A percentile compares a stretch with the other conserved stretches of the same genome.
These are phyloP conservation scores for Collybiopsis confluens DNA, from an alignment of 768 basidiomycete genomes.

Conservation along the genomic window DNA sequence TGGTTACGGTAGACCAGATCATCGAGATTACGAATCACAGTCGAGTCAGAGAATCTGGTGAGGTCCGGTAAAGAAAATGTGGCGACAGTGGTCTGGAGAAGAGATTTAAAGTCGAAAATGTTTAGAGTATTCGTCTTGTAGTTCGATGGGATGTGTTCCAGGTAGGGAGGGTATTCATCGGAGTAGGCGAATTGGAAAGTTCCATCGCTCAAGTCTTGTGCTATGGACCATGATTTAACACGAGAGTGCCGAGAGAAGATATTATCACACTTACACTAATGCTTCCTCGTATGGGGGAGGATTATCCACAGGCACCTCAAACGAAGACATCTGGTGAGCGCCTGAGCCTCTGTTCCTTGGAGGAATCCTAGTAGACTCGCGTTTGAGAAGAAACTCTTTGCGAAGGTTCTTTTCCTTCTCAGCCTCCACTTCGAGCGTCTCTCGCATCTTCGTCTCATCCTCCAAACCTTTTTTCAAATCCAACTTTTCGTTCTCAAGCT, in stretches of 20 bases:
- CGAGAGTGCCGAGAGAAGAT: not conserved
- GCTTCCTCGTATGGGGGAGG: not conserved
- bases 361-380: too few species aligned
- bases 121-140: not conserved
- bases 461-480: conserved; percentile 6
- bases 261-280: not conserved
- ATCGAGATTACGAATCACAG: conserved; percentile 12
- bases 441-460: not conserved
- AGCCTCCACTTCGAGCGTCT: conserved; percentile 17
- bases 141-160: conserved; percentile 14
- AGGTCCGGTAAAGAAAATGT: conserved; percentile 4
- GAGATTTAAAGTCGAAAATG: conserved; percentile 17
- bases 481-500: not conserved
- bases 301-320: too few species aligned
- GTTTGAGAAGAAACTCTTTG: too few species aligned
- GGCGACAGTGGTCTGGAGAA: conserved; percentile 11
- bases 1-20: conserved; percentile 15
- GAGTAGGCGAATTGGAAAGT: conserved; percentile 15
- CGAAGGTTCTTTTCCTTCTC: conserved; percentile 10
- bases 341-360: too few species aligned
- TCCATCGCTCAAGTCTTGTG: not conserved
- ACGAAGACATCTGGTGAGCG: too few species aligned
- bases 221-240: not conserved
- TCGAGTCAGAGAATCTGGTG: not conserved
- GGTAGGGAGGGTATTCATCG: conserved; percentile 18